Evolutionary conservation across 495 filamentous ascomycete genomes (phyloP).

Genomic region (Aspergillus sclerotioniger): DNA sequence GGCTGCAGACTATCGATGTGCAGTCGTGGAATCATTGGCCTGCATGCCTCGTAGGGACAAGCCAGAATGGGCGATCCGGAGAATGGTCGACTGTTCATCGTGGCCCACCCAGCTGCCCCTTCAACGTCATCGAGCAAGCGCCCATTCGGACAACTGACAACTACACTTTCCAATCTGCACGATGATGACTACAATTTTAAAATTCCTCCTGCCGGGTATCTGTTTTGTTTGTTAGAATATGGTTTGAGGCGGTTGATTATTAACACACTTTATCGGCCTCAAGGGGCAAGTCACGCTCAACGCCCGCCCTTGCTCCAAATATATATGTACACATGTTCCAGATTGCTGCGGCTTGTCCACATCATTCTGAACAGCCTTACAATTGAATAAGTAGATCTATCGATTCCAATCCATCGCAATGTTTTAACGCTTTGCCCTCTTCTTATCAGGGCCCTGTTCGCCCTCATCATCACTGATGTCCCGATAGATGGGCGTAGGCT

Average conservation of each 20-base stretch:
- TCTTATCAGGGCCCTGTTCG: slow-evolving; percentile 65
- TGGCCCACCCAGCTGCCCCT: neutral
- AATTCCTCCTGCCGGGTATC: neutral
- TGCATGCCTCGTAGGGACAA: neutral
- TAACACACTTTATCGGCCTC: neutral
- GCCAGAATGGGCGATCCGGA: slow-evolving; percentile 1
- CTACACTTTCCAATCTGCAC: neutral
- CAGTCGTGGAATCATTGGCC: neutral
- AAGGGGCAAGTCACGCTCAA: neutral
- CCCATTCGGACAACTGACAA: neutral
- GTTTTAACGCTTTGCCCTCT: slow-evolving; percentile 53
- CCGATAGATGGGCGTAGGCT: slow-evolving; percentile 89
- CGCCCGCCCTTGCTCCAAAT: neutral
- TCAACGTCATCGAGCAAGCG: slow-evolving; percentile 17
- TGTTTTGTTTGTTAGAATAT: neutral
- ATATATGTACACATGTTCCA: neutral
- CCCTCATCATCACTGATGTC: slow-evolving; percentile 90
- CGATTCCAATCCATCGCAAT: neutral
- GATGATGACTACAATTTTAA: neutral
- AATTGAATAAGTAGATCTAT: neutral
- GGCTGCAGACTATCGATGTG: neutral
- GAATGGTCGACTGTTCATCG: neutral
- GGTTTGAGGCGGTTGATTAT: neutral
- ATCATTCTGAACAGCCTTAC: neutral
- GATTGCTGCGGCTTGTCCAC: neutral